Evolutionary conservation across 768 basidiomycete species (phyloP), one percentile per base, ranked within the genome.

Genomic region (Lactarius pseudohatsudake): DNA sequence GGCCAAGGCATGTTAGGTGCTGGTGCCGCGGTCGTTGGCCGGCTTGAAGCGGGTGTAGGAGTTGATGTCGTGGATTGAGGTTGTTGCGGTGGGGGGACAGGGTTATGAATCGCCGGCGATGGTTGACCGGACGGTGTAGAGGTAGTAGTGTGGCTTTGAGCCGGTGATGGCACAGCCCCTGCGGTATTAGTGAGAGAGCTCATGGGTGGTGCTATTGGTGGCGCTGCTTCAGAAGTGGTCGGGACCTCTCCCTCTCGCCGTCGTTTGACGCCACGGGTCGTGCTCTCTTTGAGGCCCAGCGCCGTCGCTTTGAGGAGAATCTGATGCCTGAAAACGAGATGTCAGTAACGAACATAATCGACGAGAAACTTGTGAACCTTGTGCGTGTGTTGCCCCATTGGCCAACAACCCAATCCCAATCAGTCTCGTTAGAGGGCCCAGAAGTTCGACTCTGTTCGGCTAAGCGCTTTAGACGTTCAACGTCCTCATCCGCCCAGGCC

Each of bases 261-360:
- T 54, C 89, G 83, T 72, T 90, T 90, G 36, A 80, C 79, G 7
- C 83, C 86, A 53, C 88, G 76, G 0, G 82, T 82, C 20, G 89
- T 85, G 69, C 88, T 90, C 70, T 89, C 89, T 75, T 92, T 92
- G 57, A 94, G 79, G 11, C 89, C 88, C 20, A 94, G 75, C n/a
- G 82, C 78, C 1, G 89, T 93, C 2, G 91, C 92, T 76, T 91
- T 92, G 67, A 92, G 84, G 40, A 92, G 78, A 63, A 93, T 92
- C 74, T 94, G 91, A 71, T 92, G 90, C 72, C 91, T 93, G 64
- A 8, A 64, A 53, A 66, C 56, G 50, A 11, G 55, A 7, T 3
- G 16, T 55, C 16, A 45, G 20, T 13, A 32, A 10, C 20, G 10
- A 0, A 41, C 34, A 15, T 22, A 11, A n/a, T 18, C 7, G 28